Conservation (phyloP, 83 land plant species). For the Picea abies region DNA sequence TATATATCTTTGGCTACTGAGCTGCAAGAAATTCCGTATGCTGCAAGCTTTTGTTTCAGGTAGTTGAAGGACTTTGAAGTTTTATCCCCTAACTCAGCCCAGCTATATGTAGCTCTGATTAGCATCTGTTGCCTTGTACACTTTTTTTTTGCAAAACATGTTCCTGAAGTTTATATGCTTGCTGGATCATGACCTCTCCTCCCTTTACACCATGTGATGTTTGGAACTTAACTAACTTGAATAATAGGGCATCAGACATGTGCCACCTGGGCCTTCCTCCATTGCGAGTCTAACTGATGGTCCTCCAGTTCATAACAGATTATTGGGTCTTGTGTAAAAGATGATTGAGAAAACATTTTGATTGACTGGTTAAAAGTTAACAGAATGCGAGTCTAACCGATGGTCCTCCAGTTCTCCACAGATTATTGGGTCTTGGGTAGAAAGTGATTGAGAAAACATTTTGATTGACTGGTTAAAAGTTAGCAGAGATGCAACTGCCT, state of each 20-base stretch:
- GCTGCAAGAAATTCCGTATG: no score
- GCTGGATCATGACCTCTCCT: no score
- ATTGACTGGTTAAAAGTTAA: not conserved
- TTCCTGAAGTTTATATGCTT: no score
- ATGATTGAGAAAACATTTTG: not conserved
- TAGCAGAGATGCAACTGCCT: not conserved
- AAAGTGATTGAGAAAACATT: not conserved
- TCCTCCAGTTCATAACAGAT: not conserved
- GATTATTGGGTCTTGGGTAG: not conserved
- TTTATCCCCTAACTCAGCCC: no score
- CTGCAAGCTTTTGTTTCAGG: no score
- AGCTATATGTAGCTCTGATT: no score
- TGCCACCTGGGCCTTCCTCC: not conserved
- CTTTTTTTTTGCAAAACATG: no score
- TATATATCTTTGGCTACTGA: no score
- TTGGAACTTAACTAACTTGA: not conserved
- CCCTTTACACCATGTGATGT: no score
- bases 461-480: not conserved
- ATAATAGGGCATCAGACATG: not conserved
- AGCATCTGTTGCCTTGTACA: no score
- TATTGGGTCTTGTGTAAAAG: not conserved
- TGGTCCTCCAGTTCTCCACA: not conserved
- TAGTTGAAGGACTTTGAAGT: no score
- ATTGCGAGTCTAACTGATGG: not conserved
- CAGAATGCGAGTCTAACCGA: not conserved